phyloP scores from a whole-genome alignment of 2,329 filamentous ascomycete genomes.

The Aspergillus hortae region DNA sequence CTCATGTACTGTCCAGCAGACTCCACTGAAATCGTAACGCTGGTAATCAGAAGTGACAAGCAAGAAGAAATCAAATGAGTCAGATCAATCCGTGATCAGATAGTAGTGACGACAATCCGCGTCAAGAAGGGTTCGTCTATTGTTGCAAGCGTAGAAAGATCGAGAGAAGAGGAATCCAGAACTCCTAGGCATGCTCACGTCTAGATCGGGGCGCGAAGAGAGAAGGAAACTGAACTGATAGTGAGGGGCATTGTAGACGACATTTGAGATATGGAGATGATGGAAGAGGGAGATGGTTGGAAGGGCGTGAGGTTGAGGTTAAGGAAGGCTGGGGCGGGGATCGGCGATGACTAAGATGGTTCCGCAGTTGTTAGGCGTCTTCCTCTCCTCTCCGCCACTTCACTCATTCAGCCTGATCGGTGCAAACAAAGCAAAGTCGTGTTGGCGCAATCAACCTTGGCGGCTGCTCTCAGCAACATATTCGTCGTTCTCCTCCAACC shows the following conservation, averaged over 20 bases:
- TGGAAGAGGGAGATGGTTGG: constrained; percentile 5
- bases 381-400: constrained; percentile 2
- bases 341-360: constrained; percentile 19
- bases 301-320: constrained; percentile 2
- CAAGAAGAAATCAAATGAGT: neutral
- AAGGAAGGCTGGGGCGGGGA: constrained; percentile 17
- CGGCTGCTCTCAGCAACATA: neutral
- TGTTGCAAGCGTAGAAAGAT: constrained; percentile 10
- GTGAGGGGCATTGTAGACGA: constrained; percentile 4
- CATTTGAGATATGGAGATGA: constrained; percentile 1
- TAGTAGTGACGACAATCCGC: constrained; percentile 5
- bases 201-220: constrained; percentile 15
- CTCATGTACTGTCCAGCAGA: constrained; percentile 32
- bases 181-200: constrained; percentile 17
- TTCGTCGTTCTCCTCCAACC: too few relatives aligned
- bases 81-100: neutral
- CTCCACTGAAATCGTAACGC: constrained; percentile 26
- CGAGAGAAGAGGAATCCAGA: constrained; percentile 1
- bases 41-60: constrained; percentile 10
- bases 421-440: constrained; percentile 19
- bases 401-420: neutral
- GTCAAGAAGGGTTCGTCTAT: constrained; percentile 13
- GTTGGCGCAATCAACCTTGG: constrained; percentile 1
- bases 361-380: neutral
- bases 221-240: neutral